phyloP scores from a whole-genome alignment of 1,284 basidiomycete species.

The Bondarzewia mesenterica region DNA sequence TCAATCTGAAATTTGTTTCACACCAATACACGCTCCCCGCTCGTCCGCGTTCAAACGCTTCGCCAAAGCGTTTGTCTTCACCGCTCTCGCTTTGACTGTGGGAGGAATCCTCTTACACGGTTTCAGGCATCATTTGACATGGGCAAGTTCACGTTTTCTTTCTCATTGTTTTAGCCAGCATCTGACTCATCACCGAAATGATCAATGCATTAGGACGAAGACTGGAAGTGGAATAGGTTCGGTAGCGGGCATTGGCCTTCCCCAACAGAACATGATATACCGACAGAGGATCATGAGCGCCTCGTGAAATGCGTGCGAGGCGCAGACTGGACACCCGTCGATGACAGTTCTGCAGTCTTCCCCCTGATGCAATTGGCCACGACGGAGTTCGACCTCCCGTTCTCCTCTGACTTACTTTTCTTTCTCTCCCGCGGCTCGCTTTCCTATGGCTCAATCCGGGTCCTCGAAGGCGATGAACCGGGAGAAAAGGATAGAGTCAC shows the following conservation, averaged over 20 bases:
- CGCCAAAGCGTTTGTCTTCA: no score
- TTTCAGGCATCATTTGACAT: no score
- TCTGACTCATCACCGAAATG: no score
- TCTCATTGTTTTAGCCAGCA: no score
- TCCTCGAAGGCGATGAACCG: slow-evolving; percentile 8
- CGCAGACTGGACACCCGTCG: background rate
- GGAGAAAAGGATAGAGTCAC: slow-evolving; percentile 11
- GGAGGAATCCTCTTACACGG: no score
- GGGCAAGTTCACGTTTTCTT: no score
- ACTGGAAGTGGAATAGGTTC: background rate
- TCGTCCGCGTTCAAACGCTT: no score
- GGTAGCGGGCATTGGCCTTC: background rate
- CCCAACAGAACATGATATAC: background rate
- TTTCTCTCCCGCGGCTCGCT: slow-evolving; percentile 17
- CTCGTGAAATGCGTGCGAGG: background rate
- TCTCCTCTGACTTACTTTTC: slow-evolving; percentile 17
- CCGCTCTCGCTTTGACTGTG: no score
- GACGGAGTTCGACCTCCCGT: slow-evolving; percentile 17
- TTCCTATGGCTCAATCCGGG: slow-evolving; percentile 18
- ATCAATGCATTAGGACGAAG: background rate
- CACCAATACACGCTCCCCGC: no score
- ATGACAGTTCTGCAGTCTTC: background rate
- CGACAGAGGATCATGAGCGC: background rate
- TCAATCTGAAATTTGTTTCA: no score
- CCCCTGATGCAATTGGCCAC: slow-evolving; percentile 7